These are phyloP conservation scores for Vitis hybrid DNA, from an alignment of 177 flowering plant species.

Conservation along the genomic window DNA sequence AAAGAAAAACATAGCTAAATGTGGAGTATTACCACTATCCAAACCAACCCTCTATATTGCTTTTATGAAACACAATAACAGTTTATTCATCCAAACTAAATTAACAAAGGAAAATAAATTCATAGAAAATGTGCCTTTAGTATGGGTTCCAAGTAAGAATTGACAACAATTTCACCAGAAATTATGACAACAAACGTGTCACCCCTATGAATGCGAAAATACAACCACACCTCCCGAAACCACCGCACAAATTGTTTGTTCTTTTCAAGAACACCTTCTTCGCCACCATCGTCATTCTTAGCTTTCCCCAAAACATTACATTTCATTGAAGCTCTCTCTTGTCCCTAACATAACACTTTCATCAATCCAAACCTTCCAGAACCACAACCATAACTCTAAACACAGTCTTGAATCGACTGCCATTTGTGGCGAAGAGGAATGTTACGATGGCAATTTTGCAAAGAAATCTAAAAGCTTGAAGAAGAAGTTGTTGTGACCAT, in stretches of 20 bases:
- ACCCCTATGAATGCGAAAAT: conserved; percentile 72
- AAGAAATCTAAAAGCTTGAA: not conserved
- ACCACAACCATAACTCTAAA: no score
- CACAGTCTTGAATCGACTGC: no score
- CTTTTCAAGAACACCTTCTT: conserved; percentile 21
- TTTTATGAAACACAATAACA: no score
- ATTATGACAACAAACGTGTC: conserved; percentile 80
- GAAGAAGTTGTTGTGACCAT: not conserved
- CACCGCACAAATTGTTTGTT: conserved; percentile 66
- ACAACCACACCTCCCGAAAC: conserved; percentile 88
- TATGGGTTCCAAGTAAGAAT: conserved; percentile 60
- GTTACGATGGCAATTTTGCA: not conserved
- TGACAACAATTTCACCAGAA: conserved; percentile 67
- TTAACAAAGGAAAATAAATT: not conserved
- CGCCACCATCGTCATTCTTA: conserved; percentile 1
- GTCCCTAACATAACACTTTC: not conserved
- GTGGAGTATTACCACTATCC: no score
- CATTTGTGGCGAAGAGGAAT: no score
- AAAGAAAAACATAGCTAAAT: no score
- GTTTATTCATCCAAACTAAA: not conserved
- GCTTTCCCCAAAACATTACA: conserved; percentile 14
- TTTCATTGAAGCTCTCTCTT: not conserved
- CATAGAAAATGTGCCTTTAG: conserved; percentile 47
- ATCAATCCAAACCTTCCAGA: not conserved
- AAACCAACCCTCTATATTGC: no score